Evolutionary conservation across 164 flowering plant species (phyloP).

Genomic region (Aristolochia fimbriata): DNA sequence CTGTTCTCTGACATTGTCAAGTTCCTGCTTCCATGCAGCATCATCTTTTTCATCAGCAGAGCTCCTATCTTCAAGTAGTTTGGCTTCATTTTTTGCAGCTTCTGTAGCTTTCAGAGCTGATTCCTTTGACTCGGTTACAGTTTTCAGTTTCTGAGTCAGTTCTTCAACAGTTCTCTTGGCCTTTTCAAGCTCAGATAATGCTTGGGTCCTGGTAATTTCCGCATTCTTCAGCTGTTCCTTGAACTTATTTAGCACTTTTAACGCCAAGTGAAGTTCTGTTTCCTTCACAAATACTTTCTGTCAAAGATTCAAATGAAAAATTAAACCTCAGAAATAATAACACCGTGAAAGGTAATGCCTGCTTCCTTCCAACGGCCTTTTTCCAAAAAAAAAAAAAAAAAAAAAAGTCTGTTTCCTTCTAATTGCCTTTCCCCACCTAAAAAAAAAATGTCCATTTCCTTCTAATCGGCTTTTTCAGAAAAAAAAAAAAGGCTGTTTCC

Average conservation of each 20-base stretch:
- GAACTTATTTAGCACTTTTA: constrained; percentile 68
- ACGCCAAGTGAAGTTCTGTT: constrained; percentile 68
- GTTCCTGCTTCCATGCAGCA: constrained; percentile 39
- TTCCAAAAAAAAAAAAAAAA: too few relatives aligned
- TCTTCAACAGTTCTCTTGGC: constrained; percentile 61
- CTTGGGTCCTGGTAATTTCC: constrained; percentile 59
- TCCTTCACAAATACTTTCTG: constrained; percentile 82
- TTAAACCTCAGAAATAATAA: not conserved
- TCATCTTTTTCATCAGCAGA: constrained; percentile 14
- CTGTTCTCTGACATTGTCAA: constrained; percentile 44
- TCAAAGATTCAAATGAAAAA: constrained; percentile 2
- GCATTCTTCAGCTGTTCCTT: constrained; percentile 69
- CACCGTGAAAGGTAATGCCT: not conserved
- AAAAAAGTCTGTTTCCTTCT: too few relatives aligned
- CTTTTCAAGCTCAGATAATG: constrained; percentile 67
- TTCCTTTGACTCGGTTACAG: constrained; percentile 47
- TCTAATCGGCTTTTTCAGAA: too few relatives aligned
- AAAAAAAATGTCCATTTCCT: too few relatives aligned
- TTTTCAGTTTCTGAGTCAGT: constrained; percentile 42
- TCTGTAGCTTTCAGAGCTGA: constrained; percentile 49
- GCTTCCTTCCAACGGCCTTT: too few relatives aligned
- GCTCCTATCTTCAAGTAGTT: constrained; percentile 44
- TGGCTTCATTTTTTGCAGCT: constrained; percentile 38
- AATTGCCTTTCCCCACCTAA: too few relatives aligned
- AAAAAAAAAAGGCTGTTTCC: too few relatives aligned